Conservation (phyloP, 345 rosid genomes). For the Hevea brasiliensis region DNA sequence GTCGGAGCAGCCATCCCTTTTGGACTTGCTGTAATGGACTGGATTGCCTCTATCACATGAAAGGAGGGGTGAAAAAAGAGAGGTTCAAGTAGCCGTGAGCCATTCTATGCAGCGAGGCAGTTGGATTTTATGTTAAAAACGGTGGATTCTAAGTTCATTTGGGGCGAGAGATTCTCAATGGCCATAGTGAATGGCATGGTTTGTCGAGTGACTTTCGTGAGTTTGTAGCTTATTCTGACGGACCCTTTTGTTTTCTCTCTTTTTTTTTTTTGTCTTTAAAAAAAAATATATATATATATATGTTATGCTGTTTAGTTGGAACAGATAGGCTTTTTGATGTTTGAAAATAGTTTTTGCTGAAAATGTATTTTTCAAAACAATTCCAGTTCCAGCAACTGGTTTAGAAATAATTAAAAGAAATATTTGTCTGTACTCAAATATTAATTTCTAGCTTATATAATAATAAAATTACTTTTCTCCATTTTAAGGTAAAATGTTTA, state of each 20-base stretch:
- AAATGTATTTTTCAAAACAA: constrained; percentile 1
- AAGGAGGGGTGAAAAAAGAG: no score
- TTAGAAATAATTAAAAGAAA: not conserved
- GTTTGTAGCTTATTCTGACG: constrained; percentile 1
- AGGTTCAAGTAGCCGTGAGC: not conserved
- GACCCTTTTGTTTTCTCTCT: not conserved
- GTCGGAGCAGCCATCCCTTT: constrained; percentile 58
- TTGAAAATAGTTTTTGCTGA: not conserved
- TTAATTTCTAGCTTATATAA: no score
- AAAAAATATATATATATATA: no score
- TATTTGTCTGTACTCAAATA: no score
- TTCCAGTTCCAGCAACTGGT: not conserved
- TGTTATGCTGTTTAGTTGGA: not conserved
- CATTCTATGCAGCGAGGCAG: not conserved
- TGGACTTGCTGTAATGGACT: constrained; percentile 63
- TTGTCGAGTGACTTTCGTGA: not conserved
- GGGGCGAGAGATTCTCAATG: no score
- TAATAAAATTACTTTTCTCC: no score
- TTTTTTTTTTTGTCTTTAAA: not conserved
- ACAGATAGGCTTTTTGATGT: not conserved
- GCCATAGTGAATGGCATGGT: not conserved
- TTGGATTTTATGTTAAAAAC: not conserved
- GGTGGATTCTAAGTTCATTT: not conserved
- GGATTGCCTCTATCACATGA: not conserved
- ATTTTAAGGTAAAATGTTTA: no score